These are phyloP conservation scores for Ganoderma boninense DNA, from an alignment of 1,284 basidiomycete genomes.

Conservation along the genomic window DNA sequence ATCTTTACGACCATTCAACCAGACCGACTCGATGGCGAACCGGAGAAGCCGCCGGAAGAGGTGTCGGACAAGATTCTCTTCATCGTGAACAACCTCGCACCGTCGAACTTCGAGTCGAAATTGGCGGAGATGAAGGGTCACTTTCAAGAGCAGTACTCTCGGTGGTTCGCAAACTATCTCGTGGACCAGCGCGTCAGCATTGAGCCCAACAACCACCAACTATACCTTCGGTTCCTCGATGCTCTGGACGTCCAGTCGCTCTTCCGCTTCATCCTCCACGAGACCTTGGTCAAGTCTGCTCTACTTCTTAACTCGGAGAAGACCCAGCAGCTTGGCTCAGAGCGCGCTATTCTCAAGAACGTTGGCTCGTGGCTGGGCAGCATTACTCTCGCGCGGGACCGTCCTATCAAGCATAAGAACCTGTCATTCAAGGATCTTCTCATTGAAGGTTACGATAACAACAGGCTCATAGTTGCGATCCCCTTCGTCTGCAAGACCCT, in stretches of 20 bases:
- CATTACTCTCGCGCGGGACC: conserved; percentile 92
- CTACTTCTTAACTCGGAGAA: conserved; percentile 92
- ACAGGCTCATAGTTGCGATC: conserved; percentile 93
- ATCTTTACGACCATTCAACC: conserved; percentile 81
- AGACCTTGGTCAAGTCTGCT: conserved; percentile 91
- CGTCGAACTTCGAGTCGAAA: conserved; percentile 92
- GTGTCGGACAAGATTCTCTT: conserved; percentile 95
- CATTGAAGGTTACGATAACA: conserved; percentile 94
- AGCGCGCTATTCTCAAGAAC: conserved; percentile 92
- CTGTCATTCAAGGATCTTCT: conserved; percentile 97
- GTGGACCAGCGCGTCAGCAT: conserved; percentile 96
- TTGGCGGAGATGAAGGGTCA: conserved; percentile 83
- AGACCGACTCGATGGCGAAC: conserved; percentile 66
- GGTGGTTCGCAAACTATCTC: conserved; percentile 98
- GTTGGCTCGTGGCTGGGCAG: conserved; percentile 95
- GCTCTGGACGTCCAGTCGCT: conserved; percentile 75
- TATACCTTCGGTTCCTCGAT: conserved; percentile 95
- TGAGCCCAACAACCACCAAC: conserved; percentile 96
- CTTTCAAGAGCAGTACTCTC: conserved; percentile 84
- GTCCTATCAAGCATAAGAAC: conserved; percentile 93
- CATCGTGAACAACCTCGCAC: conserved; percentile 97
- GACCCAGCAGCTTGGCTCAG: conserved; percentile 85
- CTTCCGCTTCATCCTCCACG: conserved; percentile 86
- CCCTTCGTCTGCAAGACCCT: conserved; percentile 99
- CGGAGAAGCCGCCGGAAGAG: conserved; percentile 84